These are phyloP conservation scores for Porcisia hertigi DNA, from an alignment of 208 protist species.

Conservation along the genomic window DNA sequence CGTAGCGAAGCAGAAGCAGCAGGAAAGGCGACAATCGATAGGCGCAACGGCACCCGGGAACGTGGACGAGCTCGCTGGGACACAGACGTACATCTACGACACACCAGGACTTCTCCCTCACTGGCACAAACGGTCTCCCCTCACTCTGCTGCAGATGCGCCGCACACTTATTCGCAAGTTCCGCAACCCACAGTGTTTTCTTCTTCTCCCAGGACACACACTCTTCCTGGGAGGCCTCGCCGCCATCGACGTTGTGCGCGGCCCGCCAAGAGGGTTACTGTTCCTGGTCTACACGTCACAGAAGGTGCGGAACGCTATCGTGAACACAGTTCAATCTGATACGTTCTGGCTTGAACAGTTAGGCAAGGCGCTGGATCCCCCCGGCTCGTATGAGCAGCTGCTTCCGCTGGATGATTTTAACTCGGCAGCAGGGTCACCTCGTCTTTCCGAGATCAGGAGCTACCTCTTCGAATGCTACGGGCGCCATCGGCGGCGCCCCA, in stretches of 20 bases:
- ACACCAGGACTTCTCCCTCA: constrained; percentile 89
- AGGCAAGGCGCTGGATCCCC: constrained; percentile 75
- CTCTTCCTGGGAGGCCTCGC: constrained; percentile 86
- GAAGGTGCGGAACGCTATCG: constrained; percentile 81
- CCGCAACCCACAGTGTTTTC: constrained; percentile 86
- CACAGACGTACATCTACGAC: constrained; percentile 78
- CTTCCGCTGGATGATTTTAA: constrained; percentile 16
- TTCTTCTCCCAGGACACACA: constrained; percentile 82
- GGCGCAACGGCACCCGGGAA: not conserved
- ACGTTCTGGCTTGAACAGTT: constrained; percentile 86
- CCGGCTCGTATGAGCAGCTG: constrained; percentile 84
- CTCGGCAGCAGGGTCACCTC: constrained; percentile 26
- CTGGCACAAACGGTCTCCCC: constrained; percentile 79
- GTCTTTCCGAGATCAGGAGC: constrained; percentile 64
- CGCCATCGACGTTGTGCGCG: constrained; percentile 84
- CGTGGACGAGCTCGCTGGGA: constrained; percentile 16
- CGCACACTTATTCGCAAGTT: constrained; percentile 87
- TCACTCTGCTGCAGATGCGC: constrained; percentile 90
- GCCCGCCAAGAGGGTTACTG: constrained; percentile 68
- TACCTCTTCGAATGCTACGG: constrained; percentile 92
- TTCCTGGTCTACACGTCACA: constrained; percentile 91
- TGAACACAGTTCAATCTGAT: constrained; percentile 73
- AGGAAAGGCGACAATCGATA: no score
- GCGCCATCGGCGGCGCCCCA: constrained; percentile 71
- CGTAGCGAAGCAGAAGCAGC: not conserved